Base-by-base conservation (phyloP, 2,329 filamentous ascomycete genomes). In the Paramyrothecium roridum region DNA sequence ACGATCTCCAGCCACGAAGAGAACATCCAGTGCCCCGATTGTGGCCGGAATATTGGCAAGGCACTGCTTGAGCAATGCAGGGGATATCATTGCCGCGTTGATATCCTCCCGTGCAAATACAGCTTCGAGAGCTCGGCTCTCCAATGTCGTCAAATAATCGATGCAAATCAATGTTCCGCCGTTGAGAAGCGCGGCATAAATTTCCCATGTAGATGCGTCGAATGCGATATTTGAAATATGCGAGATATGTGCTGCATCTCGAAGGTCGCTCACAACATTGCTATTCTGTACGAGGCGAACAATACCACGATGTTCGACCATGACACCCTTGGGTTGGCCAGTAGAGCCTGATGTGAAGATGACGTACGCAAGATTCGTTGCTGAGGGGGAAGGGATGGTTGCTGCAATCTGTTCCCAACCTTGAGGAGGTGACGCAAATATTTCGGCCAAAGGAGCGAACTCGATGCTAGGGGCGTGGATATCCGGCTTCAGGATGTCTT, bases 51-150 rank as follows among this genome's bases (percentile, higher is more conserved):
- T 53, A 11, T 59, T 51, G 4, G 52, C 23, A 2, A 65, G 53
- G 40, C 55, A 60, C 26, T 64, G 61, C 19, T 64, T 65, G 13
- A 65, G 52, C 2, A 62, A 22, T 3, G 59, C 54, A 1, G 63
- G 54, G 2, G 63, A 61, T 33, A 64, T 50, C 2, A 60, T 26
- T 10, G 47, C 51, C 0, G 51, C 43, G 16, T 54, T 40, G n/a
- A 65, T 46, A 2, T 57, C 12, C 17, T 63, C 55, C 33, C 26
- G 23, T 2, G 33, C 30, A 52, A 62, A 61, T 20, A 56, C 48
- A 1, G 52, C 16, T 2, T n/a, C 43, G 2, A 64, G 46, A 6
- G 48, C 54, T 17, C 20, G 21, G 3, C n/a, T 22, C 4, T 61
- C 56, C 20, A 61, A 43, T 1, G 50, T 37, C n/a, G 51, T 52